Base-by-base conservation (phyloP, 768 basidiomycete species). In the Auricularia sp. region DNA sequence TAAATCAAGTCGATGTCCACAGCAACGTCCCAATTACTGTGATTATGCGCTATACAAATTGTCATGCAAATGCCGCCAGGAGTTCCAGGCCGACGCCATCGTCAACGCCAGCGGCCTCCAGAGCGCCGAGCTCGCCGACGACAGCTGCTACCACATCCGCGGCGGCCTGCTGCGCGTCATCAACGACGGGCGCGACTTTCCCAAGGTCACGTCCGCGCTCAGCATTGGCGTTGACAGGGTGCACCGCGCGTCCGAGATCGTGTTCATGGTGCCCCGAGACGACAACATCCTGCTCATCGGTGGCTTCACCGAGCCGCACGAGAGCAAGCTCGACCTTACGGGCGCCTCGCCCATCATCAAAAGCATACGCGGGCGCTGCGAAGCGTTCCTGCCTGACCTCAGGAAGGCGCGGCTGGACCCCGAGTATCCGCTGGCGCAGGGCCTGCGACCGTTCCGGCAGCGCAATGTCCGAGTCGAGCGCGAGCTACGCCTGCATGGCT, bases 21-120 rank as follows among this genome's bases (percentile, higher is more conserved):
- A 95, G 96, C n/a, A 98, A 96, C 23, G 97, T 92, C 77, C 97
- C 97, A 2, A 97, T 99, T 73, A 99, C 97, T 7, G 90, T 98
- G 61, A 29, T 0, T 29, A 29, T 91, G 97, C 64, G 96, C 98
- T 72, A 76, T 99, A 65, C 97, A 99, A 77, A 96, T 93, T 73
- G 97, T 97, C 92, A 98, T 99, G 76, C 88, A 97, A 44, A 98
- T 98, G 96, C 5, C 69, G 71, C 35, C 56, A 64, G 3, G 66
- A 71, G 58, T 77, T 71, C 67, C 63, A 61, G 18, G 74, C 72
- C 6, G 68, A 71, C 36, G 72, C 71, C 47, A 72, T 78, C 65
- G 72, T 79, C 60, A 74, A 79, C 66, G 73, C 73, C 33, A 75
- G 75, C 3, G 78, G 77, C 4, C 72, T 79, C 34, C 70, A 71